These are phyloP conservation scores for Acanthamoeba castellanii DNA, from an alignment of 208 protist genomes.

Conservation along the genomic window DNA sequence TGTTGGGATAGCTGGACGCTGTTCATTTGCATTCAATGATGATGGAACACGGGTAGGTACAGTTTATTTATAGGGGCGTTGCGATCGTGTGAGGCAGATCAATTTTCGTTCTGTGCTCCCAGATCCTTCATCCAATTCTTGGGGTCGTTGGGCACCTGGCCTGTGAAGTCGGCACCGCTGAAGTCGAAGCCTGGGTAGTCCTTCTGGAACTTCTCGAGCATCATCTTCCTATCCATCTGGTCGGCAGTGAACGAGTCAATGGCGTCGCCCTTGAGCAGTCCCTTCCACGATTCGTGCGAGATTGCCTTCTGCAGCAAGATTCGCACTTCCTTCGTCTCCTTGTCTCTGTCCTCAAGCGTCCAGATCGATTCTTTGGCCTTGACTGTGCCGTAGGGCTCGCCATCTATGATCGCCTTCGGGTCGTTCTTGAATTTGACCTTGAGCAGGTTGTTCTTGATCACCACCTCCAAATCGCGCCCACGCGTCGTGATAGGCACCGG, in stretches of 20 bases:
- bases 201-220: conserved; percentile 78
- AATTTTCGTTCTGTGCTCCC: background rate
- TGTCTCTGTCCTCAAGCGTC: conserved; percentile 58
- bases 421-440: conserved; percentile 61
- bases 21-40: too few relatives aligned
- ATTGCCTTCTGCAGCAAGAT: conserved; percentile 64
- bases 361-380: conserved; percentile 69
- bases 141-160: conserved; percentile 69
- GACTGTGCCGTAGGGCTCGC: conserved; percentile 16
- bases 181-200: conserved; percentile 77
- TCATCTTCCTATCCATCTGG: conserved; percentile 79
- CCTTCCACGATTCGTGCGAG: conserved; percentile 70
- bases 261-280: conserved; percentile 71
- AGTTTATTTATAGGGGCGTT: background rate
- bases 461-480: conserved; percentile 52
- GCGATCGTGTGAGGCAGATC: background rate
- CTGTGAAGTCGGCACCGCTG: conserved; percentile 74
- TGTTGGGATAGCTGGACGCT: too few relatives aligned
- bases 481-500: conserved; percentile 58
- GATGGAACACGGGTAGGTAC: too few relatives aligned
- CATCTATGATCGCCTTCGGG: conserved; percentile 24
- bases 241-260: conserved; percentile 60
- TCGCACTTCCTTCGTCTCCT: conserved; percentile 66
- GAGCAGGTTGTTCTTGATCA: conserved; percentile 54
- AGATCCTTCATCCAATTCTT: conserved; percentile 75